phyloP scores from a whole-genome alignment of 2,329 filamentous ascomycete species.

The Raffaelea ambrosiae region DNA sequence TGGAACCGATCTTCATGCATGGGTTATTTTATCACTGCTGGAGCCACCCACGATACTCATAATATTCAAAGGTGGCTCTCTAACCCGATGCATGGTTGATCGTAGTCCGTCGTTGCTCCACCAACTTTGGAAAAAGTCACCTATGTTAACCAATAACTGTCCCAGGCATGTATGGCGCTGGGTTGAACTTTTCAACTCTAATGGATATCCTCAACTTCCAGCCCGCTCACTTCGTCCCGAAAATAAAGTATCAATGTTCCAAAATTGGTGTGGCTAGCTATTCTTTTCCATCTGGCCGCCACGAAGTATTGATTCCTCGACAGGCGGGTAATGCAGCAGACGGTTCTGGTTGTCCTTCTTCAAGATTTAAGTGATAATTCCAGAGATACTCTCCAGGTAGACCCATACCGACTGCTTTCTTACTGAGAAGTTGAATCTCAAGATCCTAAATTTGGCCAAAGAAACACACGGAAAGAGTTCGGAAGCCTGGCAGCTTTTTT shows the following conservation, averaged over 20 bases:
- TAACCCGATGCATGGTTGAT: slow-evolving; percentile 12
- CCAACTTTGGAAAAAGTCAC: slow-evolving; percentile 30
- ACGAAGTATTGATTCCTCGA: slow-evolving; percentile 19
- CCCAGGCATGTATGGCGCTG: slow-evolving; percentile 21
- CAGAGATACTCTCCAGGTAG: slow-evolving; percentile 16
- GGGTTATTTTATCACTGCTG: slow-evolving; percentile 30
- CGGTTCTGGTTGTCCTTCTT: slow-evolving; percentile 48
- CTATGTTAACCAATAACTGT: slow-evolving; percentile 31
- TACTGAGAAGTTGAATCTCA: slow-evolving; percentile 19
- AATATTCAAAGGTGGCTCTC: slow-evolving; percentile 7
- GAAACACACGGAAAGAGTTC: slow-evolving; percentile 19
- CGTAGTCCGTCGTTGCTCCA: slow-evolving; percentile 27
- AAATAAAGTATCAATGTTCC: slow-evolving; percentile 36
- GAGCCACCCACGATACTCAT: slow-evolving; percentile 10
- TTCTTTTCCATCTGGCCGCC: slow-evolving; percentile 18
- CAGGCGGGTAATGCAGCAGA: slow-evolving; percentile 43
- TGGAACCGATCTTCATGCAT: slow-evolving; percentile 50
- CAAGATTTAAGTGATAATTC: slow-evolving; percentile 28
- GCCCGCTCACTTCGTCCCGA: slow-evolving; percentile 32
- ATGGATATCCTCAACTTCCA: slow-evolving; percentile 32
- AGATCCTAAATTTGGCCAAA: slow-evolving; percentile 22
- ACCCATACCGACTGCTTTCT: slow-evolving; percentile 23
- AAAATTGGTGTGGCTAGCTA: slow-evolving; percentile 24
- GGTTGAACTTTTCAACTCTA: slow-evolving; percentile 27
- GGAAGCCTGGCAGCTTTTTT: slow-evolving; percentile 28